These are phyloP conservation scores for Psilocybe cyanescens DNA, from an alignment of 768 basidiomycete species.

Conservation along the genomic window DNA sequence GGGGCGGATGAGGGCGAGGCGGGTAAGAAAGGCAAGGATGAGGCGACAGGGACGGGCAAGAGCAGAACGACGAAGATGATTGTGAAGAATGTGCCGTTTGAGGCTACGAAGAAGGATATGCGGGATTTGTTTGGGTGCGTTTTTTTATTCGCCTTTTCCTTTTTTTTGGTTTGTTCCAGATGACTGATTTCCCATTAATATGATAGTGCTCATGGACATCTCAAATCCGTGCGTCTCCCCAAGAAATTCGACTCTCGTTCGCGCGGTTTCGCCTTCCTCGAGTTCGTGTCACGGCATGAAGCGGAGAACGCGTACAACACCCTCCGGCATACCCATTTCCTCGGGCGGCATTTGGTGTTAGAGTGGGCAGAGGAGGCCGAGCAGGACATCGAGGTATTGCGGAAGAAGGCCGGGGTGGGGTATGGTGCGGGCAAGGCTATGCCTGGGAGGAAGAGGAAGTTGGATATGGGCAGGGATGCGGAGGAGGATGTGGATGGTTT, in stretches of 20 bases:
- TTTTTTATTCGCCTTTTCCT: neutral
- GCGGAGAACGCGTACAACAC: conserved; percentile 88
- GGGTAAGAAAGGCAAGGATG: conserved; percentile 32
- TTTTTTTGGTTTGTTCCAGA: neutral
- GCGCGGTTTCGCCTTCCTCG: conserved; percentile 96
- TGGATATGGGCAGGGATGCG: conserved; percentile 51
- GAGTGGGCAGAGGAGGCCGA: conserved; percentile 92
- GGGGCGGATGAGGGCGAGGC: conserved; percentile 65
- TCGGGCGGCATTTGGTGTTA: conserved; percentile 92
- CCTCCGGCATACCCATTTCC: conserved; percentile 91
- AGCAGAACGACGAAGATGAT: conserved; percentile 90
- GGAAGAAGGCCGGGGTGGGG: conserved; percentile 82
- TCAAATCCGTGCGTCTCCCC: conserved; percentile 94
- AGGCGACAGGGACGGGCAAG: conserved; percentile 42
- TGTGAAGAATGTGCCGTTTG: conserved; percentile 98
- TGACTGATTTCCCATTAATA: conserved; percentile 7
- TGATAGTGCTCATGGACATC: conserved; percentile 82
- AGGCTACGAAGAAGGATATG: conserved; percentile 92
- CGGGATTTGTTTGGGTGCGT: conserved; percentile 86
- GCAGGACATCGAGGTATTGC: conserved; percentile 73
- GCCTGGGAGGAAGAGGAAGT: conserved; percentile 78
- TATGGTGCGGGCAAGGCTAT: conserved; percentile 69
- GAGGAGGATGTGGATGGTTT: conserved; percentile 41
- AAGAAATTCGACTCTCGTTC: conserved; percentile 88
- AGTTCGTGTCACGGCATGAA: conserved; percentile 88